Percentiles rank a stretch among this genome's conserved stretches.
phyloP scores from a whole-genome alignment of 176 grass and related monocot species.

The Oryza nivara region DNA sequence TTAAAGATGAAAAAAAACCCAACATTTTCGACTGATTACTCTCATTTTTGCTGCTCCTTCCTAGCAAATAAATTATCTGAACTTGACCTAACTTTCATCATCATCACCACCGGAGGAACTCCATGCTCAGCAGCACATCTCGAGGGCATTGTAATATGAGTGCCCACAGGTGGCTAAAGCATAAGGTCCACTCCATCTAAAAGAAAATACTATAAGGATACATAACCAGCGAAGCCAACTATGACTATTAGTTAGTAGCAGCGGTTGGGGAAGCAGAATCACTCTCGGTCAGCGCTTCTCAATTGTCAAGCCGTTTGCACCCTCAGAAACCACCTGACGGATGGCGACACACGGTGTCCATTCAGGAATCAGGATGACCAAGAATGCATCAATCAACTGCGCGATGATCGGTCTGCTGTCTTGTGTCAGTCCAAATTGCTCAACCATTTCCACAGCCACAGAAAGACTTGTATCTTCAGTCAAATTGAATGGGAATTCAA shows the following conservation, averaged over 20 bases:
- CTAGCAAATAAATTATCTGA: neutral
- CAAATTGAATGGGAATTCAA: slow-evolving; percentile 40
- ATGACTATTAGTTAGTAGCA: neutral
- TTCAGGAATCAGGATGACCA: slow-evolving; percentile 42
- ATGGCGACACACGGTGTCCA: slow-evolving; percentile 35
- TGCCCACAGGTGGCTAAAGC: slow-evolving; percentile 21
- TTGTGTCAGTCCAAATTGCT: slow-evolving; percentile 34
- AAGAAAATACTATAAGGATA: slow-evolving; percentile 11
- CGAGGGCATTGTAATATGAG: neutral
- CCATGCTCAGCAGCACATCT: slow-evolving; percentile 34
- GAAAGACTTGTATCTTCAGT: slow-evolving; percentile 42
- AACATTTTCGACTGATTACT: neutral
- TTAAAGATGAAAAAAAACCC: neutral
- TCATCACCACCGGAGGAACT: slow-evolving; percentile 13
- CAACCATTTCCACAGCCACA: slow-evolving; percentile 53
- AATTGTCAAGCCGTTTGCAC: neutral
- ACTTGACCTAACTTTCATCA: slow-evolving; percentile 37
- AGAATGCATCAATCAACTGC: slow-evolving; percentile 53
- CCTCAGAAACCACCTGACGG: slow-evolving; percentile 20
- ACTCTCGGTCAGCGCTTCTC: neutral
- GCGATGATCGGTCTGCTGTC: slow-evolving; percentile 37
- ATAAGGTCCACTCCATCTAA: slow-evolving; percentile 26
- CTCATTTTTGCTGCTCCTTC: neutral
- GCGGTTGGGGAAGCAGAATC: slow-evolving; percentile 27
- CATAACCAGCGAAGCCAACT: neutral